Evolutionary conservation across 768 basidiomycete species (phyloP).

Genomic region (Tricholoma flavovirens): DNA sequence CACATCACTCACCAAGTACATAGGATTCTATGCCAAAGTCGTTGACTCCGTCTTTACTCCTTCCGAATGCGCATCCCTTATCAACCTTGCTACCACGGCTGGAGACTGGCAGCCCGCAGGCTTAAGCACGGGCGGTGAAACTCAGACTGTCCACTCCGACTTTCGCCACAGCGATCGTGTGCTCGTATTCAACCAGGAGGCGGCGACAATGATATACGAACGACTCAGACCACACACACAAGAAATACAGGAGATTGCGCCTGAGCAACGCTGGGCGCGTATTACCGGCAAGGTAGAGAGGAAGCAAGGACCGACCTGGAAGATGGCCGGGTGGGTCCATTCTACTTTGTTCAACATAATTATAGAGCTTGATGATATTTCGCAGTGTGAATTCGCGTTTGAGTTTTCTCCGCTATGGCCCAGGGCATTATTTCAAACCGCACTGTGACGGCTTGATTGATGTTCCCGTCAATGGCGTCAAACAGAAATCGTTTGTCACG

Average conservation of each 20-base stretch:
- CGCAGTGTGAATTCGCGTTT: constrained; percentile 20
- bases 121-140: background rate
- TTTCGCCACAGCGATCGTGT: constrained; percentile 39
- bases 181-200: constrained; percentile 28
- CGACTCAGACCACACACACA: constrained; percentile 32
- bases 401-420: constrained; percentile 37
- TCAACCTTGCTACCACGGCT: constrained; percentile 30
- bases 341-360: background rate
- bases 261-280: constrained; percentile 14
- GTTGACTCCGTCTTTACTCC: constrained; percentile 33
- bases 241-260: constrained; percentile 29
- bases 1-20: constrained; percentile 31
- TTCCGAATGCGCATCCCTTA: constrained; percentile 34
- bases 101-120: constrained; percentile 31
- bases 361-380: background rate
- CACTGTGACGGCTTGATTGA: constrained; percentile 35
- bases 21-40: constrained; percentile 22
- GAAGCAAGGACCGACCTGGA: constrained; percentile 26
- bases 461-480: constrained; percentile 21
- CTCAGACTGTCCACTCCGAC: constrained; percentile 29
- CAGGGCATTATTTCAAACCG: constrained; percentile 36
- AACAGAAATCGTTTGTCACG: constrained; percentile 35
- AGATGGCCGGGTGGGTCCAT: constrained; percentile 29
- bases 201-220: constrained; percentile 31
- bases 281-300: constrained; percentile 22